A percentile compares a stretch with the other conserved stretches of the same genome.
phyloP scores from a whole-genome alignment of 345 rosid genomes.

The Turritis glabra region DNA sequence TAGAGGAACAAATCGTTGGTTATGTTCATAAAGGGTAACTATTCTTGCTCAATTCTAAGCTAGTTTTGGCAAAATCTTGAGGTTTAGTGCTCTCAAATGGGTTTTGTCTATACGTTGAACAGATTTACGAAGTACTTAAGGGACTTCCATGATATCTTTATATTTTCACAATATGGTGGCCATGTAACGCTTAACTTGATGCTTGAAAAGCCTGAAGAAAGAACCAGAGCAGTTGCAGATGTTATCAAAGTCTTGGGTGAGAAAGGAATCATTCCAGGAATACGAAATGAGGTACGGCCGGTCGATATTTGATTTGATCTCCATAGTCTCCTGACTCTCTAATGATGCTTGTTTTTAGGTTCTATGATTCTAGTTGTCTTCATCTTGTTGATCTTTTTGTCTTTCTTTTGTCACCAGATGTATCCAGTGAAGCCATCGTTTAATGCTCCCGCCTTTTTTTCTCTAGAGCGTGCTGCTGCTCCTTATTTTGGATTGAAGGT shows the following conservation, averaged over 20 bases:
- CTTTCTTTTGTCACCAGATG: constrained; percentile 49
- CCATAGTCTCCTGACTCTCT: background rate
- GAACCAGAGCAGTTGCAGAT: constrained; percentile 62
- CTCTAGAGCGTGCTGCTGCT: constrained; percentile 93
- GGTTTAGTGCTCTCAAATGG: background rate
- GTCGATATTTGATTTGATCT: background rate
- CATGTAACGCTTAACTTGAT: constrained; percentile 43
- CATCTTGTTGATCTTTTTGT: constrained; percentile 1
- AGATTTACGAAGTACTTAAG: constrained; percentile 66
- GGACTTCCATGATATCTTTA: constrained; percentile 59
- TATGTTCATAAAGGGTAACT: constrained; percentile 61
- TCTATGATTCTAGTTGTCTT: constrained; percentile 10
- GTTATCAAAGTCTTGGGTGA: constrained; percentile 62
- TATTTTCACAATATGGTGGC: constrained; percentile 40
- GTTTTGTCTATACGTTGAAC: constrained; percentile 30
- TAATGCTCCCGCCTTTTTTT: constrained; percentile 55
- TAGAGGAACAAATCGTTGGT: constrained; percentile 64
- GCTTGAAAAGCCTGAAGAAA: constrained; percentile 57
- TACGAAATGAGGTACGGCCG: constrained; percentile 75
- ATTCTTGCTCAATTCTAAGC: background rate
- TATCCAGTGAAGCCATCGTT: constrained; percentile 79
- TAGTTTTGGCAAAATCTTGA: background rate
- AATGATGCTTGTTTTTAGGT: background rate
- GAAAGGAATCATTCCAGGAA: constrained; percentile 73
- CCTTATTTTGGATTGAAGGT: constrained; percentile 95